These are phyloP conservation scores for Picea glauca DNA, from an alignment of 75 land plant genomes.

Conservation along the genomic window DNA sequence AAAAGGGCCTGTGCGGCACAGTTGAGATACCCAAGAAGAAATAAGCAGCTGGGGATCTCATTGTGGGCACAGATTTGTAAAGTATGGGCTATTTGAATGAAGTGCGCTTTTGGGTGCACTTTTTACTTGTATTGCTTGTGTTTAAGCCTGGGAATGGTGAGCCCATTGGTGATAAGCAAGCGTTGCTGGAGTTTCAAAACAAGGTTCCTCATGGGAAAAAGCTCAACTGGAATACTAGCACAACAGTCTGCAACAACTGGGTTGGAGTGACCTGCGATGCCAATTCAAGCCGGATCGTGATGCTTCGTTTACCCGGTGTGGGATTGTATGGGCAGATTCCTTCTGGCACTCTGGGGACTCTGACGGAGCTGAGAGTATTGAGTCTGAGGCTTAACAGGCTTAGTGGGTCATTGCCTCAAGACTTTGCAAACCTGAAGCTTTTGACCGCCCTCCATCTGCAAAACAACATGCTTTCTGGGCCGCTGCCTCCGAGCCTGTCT, in stretches of 20 bases:
- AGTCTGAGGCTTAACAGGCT: slow-evolving; percentile 70
- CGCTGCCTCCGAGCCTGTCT: slow-evolving; percentile 33
- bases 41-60: too few species aligned
- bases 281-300: slow-evolving; percentile 26
- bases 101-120: neutral
- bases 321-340: slow-evolving; percentile 73
- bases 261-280: slow-evolving; percentile 37
- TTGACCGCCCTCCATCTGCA: slow-evolving; percentile 42
- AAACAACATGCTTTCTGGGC: slow-evolving; percentile 47
- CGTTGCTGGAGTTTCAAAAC: slow-evolving; percentile 42
- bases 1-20: too few species aligned
- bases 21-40: too few species aligned
- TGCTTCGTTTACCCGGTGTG: slow-evolving; percentile 59
- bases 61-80: too few species aligned
- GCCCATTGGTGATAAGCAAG: slow-evolving; percentile 40
- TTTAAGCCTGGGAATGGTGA: slow-evolving; percentile 19
- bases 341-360: slow-evolving; percentile 45
- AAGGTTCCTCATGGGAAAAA: slow-evolving; percentile 40
- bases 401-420: slow-evolving; percentile 61
- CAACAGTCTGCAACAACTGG: slow-evolving; percentile 47
- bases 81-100: too few species aligned
- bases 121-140: neutral
- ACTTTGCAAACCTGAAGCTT: slow-evolving; percentile 27
- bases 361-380: slow-evolving; percentile 52
- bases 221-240: slow-evolving; percentile 44